Conservation (phyloP, 208 protist genomes). For the Leishmania martiniquensis region DNA sequence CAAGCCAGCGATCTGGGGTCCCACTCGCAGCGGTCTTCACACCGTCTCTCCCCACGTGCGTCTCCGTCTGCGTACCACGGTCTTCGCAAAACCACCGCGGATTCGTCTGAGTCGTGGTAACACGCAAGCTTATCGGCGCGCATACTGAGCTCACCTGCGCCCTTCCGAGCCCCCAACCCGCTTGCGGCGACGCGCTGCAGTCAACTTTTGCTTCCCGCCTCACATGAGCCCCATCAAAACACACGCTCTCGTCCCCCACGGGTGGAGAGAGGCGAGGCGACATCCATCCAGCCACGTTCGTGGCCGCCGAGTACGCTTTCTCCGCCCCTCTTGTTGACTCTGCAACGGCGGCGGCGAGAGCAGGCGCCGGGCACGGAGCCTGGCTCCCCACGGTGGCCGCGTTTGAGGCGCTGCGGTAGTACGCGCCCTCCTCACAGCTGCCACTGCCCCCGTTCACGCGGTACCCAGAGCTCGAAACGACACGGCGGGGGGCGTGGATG, state of each 20-base stretch:
- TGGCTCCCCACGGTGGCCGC: slow-evolving; percentile 42
- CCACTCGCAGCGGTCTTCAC: background rate
- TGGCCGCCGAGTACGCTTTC: too few relatives aligned
- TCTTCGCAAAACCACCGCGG: slow-evolving; percentile 22
- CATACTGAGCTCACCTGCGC: background rate
- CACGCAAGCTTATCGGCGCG: background rate
- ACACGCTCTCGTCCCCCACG: background rate
- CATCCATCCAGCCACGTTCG: background rate
- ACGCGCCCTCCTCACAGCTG: slow-evolving; percentile 6
- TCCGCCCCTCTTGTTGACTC: too few relatives aligned
- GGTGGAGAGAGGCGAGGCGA: background rate
- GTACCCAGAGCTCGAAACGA: slow-evolving; percentile 7
- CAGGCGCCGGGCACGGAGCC: background rate
- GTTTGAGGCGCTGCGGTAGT: slow-evolving; percentile 30
- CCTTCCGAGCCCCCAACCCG: background rate
- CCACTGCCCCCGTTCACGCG: background rate
- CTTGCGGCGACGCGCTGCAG: background rate
- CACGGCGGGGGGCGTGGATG: background rate
- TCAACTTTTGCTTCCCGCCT: background rate
- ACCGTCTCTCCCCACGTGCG: background rate
- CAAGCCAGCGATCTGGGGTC: slow-evolving; percentile 6
- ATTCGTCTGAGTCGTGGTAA: slow-evolving; percentile 22
- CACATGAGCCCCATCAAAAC: background rate
- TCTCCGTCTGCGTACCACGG: slow-evolving; percentile 33
- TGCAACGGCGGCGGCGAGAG: background rate